Evolutionary conservation across 2,329 filamentous ascomycete genomes (phyloP).

Genomic region (Fusarium nodosum): DNA sequence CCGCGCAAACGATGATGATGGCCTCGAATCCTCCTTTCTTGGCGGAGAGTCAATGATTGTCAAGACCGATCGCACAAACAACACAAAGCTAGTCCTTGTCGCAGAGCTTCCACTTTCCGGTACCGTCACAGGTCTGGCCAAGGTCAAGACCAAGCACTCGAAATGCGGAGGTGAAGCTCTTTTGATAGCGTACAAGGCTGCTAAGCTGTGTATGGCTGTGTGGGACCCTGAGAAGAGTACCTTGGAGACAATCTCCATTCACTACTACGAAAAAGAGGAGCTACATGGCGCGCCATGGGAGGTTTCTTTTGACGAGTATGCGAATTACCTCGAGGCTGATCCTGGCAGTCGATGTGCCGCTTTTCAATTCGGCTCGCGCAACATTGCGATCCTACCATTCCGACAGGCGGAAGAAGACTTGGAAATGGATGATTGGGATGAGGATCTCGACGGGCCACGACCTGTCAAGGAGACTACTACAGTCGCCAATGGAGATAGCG

Average conservation of each 20-base stretch:
- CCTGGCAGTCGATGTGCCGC: conserved; percentile 93
- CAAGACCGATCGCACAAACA: conserved; percentile 73
- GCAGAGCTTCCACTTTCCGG: conserved; percentile 88
- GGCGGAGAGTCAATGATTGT: conserved; percentile 72
- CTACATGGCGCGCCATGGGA: conserved; percentile 86
- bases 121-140: conserved; percentile 84
- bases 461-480: conserved; percentile 62
- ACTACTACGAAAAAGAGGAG: conserved; percentile 98
- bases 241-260: conserved; percentile 91
- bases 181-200: conserved; percentile 87
- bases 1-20: conserved; percentile 71
- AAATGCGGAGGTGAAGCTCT: conserved; percentile 87
- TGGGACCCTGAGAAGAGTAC: conserved; percentile 88
- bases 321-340: conserved; percentile 88
- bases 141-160: conserved; percentile 78
- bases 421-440: conserved; percentile 91
- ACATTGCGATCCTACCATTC: conserved; percentile 94
- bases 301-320: conserved; percentile 78
- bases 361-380: conserved; percentile 89
- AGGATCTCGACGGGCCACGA: conserved; percentile 79
- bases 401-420: conserved; percentile 87
- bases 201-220: conserved; percentile 91
- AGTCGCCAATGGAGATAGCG: conserved; percentile 54
- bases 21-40: conserved; percentile 75
- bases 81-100: conserved; percentile 84